Evolutionary conservation across 208 protist genomes (phyloP).

Genomic region (Leishmania lainsoni): DNA sequence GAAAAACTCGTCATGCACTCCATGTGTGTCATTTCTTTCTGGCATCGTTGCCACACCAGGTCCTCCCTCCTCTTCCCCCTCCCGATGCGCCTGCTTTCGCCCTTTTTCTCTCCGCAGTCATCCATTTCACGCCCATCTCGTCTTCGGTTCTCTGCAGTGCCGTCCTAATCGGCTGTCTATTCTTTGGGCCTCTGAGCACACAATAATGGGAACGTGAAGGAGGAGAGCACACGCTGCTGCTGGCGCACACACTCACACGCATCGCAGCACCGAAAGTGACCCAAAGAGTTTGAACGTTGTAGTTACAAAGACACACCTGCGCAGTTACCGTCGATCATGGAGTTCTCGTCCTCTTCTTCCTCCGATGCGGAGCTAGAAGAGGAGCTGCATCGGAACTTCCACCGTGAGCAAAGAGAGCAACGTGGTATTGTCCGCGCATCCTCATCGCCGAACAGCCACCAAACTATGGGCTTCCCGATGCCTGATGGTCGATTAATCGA

Average conservation of each 20-base stretch:
- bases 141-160: neutral
- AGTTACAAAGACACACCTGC: neutral
- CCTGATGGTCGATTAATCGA: slow-evolving; percentile 38
- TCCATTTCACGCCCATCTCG: neutral
- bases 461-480: slow-evolving; percentile 23
- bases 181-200: neutral
- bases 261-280: neutral
- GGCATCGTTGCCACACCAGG: neutral
- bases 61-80: neutral
- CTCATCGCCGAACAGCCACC: slow-evolving; percentile 11
- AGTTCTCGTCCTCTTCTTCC: slow-evolving; percentile 69
- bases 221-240: neutral
- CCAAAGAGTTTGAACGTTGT: neutral
- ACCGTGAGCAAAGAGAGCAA: slow-evolving; percentile 24
- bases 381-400: slow-evolving; percentile 44
- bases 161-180: neutral
- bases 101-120: neutral
- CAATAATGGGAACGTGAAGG: neutral
- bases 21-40: neutral
- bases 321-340: slow-evolving; percentile 17
- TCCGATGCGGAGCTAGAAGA: slow-evolving; percentile 62
- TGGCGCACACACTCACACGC: neutral
- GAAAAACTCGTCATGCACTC: neutral
- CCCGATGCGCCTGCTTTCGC: neutral
- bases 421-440: slow-evolving; percentile 35